A percentile compares a stretch with the other conserved stretches of the same genome.
These are phyloP conservation scores for Amphichorda felina DNA, from an alignment of 2,329 filamentous ascomycete species.

Conservation along the genomic window DNA sequence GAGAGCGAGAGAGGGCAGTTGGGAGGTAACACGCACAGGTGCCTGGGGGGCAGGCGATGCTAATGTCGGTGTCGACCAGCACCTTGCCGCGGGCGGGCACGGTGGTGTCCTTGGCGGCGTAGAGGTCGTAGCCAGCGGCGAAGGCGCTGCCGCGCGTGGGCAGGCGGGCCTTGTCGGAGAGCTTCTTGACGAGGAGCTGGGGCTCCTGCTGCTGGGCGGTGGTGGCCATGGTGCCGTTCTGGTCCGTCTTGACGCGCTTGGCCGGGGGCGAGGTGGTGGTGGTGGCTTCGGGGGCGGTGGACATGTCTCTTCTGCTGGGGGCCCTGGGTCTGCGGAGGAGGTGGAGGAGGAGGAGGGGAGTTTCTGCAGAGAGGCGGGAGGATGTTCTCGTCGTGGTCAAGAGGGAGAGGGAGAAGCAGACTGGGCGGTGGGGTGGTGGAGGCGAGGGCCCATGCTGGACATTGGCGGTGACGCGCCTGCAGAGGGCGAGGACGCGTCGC, in stretches of 20 bases:
- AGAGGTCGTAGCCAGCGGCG: constrained; percentile 90
- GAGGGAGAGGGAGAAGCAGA: not conserved
- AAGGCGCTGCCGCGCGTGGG: constrained; percentile 83
- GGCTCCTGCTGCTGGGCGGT: constrained; percentile 22
- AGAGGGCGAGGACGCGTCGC: constrained; percentile 9
- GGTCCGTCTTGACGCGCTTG: constrained; percentile 63
- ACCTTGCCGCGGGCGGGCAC: constrained; percentile 77
- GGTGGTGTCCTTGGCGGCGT: constrained; percentile 60
- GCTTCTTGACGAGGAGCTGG: constrained; percentile 74
- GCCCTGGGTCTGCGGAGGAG: not conserved
- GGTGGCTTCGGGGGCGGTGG: constrained; percentile 19
- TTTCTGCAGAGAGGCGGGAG: not conserved
- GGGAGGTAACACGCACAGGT: constrained; percentile 56
- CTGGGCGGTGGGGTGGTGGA: not conserved
- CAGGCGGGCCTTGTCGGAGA: constrained; percentile 64
- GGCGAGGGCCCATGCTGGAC: constrained; percentile 5
- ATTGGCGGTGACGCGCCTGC: constrained; percentile 9
- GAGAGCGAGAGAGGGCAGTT: not conserved
- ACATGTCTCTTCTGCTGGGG: constrained; percentile 6
- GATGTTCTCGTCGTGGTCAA: not conserved
- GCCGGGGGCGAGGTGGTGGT: constrained; percentile 62
- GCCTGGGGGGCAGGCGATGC: constrained; percentile 78
- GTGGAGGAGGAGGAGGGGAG: not conserved
- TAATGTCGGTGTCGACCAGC: constrained; percentile 81
- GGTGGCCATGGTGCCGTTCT: constrained; percentile 14